Conservation (phyloP, 2,329 filamentous ascomycete species). For the Paecilomyces niveus region DNA sequence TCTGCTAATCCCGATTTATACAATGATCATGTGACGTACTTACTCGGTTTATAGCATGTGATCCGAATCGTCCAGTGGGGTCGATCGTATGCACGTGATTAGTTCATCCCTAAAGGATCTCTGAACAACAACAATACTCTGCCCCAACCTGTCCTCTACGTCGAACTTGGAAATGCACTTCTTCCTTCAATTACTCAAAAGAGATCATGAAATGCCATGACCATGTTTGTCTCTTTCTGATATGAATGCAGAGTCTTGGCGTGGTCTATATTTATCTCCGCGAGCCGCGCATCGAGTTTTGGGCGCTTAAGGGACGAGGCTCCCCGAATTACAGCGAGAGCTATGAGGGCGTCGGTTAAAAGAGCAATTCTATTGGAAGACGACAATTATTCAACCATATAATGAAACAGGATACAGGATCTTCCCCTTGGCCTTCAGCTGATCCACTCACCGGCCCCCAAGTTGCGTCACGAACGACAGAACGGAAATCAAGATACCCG, state of each 20-base stretch:
- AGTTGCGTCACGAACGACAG: slow-evolving; percentile 10
- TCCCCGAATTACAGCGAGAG: slow-evolving; percentile 10
- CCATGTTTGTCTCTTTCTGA: background rate
- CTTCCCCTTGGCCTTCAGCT: background rate
- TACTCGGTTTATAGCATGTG: background rate
- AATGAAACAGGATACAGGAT: slow-evolving; percentile 1
- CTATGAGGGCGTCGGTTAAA: slow-evolving; percentile 6
- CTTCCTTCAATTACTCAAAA: background rate
- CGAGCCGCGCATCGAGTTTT: slow-evolving; percentile 24
- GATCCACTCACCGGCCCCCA: slow-evolving; percentile 12
- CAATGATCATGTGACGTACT: background rate
- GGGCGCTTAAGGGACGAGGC: slow-evolving; percentile 28
- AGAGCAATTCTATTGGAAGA: slow-evolving; percentile 17
- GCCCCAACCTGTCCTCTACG: background rate
- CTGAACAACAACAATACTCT: background rate
- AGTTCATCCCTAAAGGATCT: background rate
- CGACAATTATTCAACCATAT: slow-evolving; percentile 12
- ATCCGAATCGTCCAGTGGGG: background rate
- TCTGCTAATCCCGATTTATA: too few species aligned
- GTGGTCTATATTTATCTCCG: slow-evolving; percentile 15
- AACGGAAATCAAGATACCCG: slow-evolving; percentile 12
- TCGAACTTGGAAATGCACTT: background rate
- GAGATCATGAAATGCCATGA: background rate
- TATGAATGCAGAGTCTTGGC: background rate
- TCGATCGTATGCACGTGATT: background rate